Conservation (phyloP, 1,139 yeast species). For the Taiozyma sp. region DNA sequence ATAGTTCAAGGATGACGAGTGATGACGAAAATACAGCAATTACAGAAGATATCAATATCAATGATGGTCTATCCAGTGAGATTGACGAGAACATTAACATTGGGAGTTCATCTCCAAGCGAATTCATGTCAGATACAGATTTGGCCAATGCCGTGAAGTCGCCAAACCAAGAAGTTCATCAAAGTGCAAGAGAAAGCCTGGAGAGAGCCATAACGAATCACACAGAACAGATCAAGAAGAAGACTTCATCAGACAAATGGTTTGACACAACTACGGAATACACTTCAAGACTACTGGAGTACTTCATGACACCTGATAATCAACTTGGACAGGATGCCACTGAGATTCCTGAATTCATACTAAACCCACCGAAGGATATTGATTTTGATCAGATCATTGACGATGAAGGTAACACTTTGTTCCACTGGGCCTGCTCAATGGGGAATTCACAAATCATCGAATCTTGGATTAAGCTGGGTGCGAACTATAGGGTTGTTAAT, state of each 20-base stretch:
- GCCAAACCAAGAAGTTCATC: conserved; percentile 18
- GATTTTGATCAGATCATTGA: conserved; percentile 81
- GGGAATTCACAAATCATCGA: conserved; percentile 76
- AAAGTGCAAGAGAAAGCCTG: conserved; percentile 20
- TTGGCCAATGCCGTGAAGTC: conserved; percentile 33
- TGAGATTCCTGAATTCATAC: conserved; percentile 63
- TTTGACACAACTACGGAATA: conserved; percentile 33
- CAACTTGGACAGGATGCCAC: conserved; percentile 13
- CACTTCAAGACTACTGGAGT: conserved; percentile 37
- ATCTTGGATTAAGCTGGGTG: conserved; percentile 64
- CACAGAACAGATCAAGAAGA: conserved; percentile 7
- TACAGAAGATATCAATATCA: conserved; percentile 24
- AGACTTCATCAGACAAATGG: conserved; percentile 15
- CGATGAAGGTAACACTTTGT: conserved; percentile 91
- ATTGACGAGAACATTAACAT: conserved; percentile 23
- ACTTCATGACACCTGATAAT: conserved; percentile 70
- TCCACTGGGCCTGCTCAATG: conserved; percentile 97
- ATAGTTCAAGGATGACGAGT: conserved; percentile 1
- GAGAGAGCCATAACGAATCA: conserved; percentile 19
- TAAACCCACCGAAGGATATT: conserved; percentile 67
- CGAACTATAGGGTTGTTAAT: conserved; percentile 72
- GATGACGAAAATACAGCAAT: conserved; percentile 10
- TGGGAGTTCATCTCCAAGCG: conserved; percentile 32
- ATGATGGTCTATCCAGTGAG: conserved; percentile 36
- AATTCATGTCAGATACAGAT: conserved; percentile 38